These are phyloP conservation scores for Emergomyces africanus DNA, from an alignment of 2,329 filamentous ascomycete species.

Conservation along the genomic window DNA sequence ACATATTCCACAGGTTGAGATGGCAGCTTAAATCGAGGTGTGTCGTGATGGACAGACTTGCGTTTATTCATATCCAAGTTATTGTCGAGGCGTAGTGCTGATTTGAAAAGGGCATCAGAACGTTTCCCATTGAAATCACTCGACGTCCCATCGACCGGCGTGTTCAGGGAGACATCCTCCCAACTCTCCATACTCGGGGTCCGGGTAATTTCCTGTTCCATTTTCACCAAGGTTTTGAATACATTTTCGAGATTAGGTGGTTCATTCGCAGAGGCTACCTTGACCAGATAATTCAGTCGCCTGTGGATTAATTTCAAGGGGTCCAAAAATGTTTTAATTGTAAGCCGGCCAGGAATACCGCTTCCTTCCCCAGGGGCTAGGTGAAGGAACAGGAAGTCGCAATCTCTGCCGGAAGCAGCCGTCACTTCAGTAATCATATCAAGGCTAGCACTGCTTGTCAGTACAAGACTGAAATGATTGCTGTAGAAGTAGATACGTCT, in stretches of 20 bases:
- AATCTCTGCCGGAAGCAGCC: conserved; percentile 76
- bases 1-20: conserved; percentile 70
- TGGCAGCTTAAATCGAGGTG: conserved; percentile 69
- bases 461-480: conserved; percentile 79
- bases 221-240: conserved; percentile 57
- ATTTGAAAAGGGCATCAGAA: conserved; percentile 39
- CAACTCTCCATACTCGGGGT: conserved; percentile 77
- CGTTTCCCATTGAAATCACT: conserved; percentile 26
- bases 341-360: conserved; percentile 58
- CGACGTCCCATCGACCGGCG: conserved; percentile 44
- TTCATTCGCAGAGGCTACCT: conserved; percentile 61
- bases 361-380: conserved; percentile 51
- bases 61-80: conserved; percentile 39
- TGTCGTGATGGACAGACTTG: conserved; percentile 26
- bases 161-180: conserved; percentile 62
- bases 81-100: conserved; percentile 50
- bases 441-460: conserved; percentile 66
- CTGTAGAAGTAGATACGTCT: conserved; percentile 93
- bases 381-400: conserved; percentile 85
- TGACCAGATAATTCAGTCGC: conserved; percentile 73
- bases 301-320: conserved; percentile 69
- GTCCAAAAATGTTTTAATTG: conserved; percentile 87
- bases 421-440: conserved; percentile 77
- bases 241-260: conserved; percentile 56
- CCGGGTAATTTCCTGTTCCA: conserved; percentile 52